These are phyloP conservation scores for Aspergillus amoenus DNA, from an alignment of 2,329 filamentous ascomycete genomes.

Conservation along the genomic window DNA sequence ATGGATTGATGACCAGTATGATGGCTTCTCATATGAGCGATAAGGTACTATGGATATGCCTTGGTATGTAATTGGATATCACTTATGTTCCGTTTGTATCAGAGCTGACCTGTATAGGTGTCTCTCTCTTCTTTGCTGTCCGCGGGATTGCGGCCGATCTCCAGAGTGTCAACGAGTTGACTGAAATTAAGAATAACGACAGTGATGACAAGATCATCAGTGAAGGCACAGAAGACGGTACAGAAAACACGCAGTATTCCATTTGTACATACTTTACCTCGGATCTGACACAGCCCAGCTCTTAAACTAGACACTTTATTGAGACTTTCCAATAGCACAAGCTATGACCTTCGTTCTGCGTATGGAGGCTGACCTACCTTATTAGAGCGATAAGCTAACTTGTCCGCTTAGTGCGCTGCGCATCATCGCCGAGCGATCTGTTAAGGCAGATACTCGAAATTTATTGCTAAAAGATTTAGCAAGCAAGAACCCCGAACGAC, in stretches of 20 bases:
- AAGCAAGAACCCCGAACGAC: slow-evolving; percentile 36
- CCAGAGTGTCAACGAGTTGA: slow-evolving; percentile 38
- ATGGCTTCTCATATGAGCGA: slow-evolving; percentile 40
- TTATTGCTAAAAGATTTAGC: slow-evolving; percentile 43
- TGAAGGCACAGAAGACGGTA: slow-evolving; percentile 70
- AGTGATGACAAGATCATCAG: slow-evolving; percentile 72
- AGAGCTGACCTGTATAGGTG: slow-evolving; percentile 27
- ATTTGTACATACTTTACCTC: not conserved
- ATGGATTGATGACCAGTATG: slow-evolving; percentile 2
- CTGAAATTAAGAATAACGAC: slow-evolving; percentile 63
- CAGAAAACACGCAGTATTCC: not conserved
- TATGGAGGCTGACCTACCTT: slow-evolving; percentile 51
- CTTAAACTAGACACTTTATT: slow-evolving; percentile 65
- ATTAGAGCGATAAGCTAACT: slow-evolving; percentile 48
- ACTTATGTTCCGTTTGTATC: not conserved
- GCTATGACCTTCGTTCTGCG: slow-evolving; percentile 69
- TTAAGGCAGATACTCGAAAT: slow-evolving; percentile 40
- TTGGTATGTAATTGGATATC: slow-evolving; percentile 27
- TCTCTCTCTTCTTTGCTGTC: slow-evolving; percentile 50
- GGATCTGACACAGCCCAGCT: slow-evolving; percentile 38
- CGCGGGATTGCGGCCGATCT: slow-evolving; percentile 58
- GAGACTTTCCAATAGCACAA: slow-evolving; percentile 68
- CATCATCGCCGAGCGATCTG: slow-evolving; percentile 47
- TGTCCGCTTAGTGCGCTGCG: slow-evolving; percentile 38
- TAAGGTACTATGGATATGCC: slow-evolving; percentile 39